Conservation (phyloP, 768 basidiomycete species). For the Rhodotorula diobovata region DNA sequence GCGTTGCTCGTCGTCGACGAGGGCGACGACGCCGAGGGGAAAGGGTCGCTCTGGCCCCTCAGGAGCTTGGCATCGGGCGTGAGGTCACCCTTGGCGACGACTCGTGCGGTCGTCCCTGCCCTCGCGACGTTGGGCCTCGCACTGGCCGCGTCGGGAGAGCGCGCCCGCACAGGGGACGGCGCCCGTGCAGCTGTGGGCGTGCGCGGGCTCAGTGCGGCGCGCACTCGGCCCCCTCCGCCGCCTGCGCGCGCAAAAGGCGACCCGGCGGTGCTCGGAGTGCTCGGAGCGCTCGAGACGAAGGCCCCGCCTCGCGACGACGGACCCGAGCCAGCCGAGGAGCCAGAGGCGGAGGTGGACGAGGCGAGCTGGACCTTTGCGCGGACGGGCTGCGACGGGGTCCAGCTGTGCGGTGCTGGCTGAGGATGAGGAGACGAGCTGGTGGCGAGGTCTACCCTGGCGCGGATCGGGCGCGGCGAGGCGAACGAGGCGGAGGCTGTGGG, state of each 20-base stretch:
- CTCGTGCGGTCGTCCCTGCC: background rate
- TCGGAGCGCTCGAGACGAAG: background rate
- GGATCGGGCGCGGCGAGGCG: background rate
- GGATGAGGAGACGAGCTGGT: background rate
- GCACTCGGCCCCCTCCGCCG: background rate
- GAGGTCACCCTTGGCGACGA: too few relatives aligned
- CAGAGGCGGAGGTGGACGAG: too few relatives aligned
- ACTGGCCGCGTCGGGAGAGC: background rate
- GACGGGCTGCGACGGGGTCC: slow-evolving; percentile 6
- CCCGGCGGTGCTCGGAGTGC: background rate
- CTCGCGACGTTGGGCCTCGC: background rate
- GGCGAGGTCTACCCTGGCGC: slow-evolving; percentile 4
- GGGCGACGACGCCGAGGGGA: slow-evolving; percentile 3
- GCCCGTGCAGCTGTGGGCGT: background rate
- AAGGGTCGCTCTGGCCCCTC: slow-evolving; percentile 28
- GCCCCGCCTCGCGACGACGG: background rate
- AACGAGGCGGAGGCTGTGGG: background rate
- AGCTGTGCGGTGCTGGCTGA: background rate
- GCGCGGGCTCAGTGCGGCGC: background rate
- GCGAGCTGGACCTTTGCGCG: background rate
- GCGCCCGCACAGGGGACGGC: background rate
- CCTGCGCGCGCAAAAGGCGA: background rate
- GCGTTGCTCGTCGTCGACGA: background rate
- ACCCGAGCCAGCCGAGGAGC: too few relatives aligned
- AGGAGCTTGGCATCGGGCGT: background rate